A percentile compares a stretch with the other conserved stretches of the same genome.
Evolutionary conservation across 495 filamentous ascomycete species (phyloP).

Genomic region (Penicillium crystallinum): DNA sequence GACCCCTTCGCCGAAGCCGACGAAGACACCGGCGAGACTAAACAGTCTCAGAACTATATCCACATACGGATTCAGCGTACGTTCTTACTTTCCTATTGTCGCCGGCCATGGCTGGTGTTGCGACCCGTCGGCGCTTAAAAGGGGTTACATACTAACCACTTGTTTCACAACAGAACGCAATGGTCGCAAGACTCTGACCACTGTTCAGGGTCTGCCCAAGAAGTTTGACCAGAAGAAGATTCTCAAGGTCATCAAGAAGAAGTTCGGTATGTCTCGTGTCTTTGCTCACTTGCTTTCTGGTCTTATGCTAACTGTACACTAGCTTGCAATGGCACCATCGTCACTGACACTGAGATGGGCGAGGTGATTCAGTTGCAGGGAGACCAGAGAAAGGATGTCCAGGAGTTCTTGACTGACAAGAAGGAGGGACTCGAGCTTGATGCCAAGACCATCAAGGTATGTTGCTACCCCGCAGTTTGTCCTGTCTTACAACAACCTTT

Average conservation of each 20-base stretch:
- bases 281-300: background rate
- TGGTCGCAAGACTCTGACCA: constrained; percentile 99
- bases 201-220: constrained; percentile 94
- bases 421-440: constrained; percentile 87
- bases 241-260: constrained; percentile 99
- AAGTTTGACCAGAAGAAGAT: constrained; percentile 99
- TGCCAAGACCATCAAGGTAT: constrained; percentile 94
- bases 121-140: constrained; percentile 10
- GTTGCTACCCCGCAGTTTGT: constrained; percentile 6
- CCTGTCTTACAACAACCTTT: background rate
- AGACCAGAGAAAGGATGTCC: constrained; percentile 97
- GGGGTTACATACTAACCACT: constrained; percentile 19
- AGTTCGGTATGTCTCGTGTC: constrained; percentile 72
- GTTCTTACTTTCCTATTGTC: constrained; percentile 34
- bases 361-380: constrained; percentile 99
- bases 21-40: constrained; percentile 91
- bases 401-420: constrained; percentile 94
- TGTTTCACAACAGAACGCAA: constrained; percentile 73
- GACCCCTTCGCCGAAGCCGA: constrained; percentile 99
- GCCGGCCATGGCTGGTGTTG: constrained; percentile 1
- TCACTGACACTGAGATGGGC: constrained; percentile 94
- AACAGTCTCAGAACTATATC: constrained; percentile 96
- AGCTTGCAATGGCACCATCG: constrained; percentile 99
- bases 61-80: constrained; percentile 99
- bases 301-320: constrained; percentile 17